Evolutionary conservation across 805 yeast genomes (phyloP), one percentile per base, ranked within the genome.

Genomic region (Yamadazyma scolyti): DNA sequence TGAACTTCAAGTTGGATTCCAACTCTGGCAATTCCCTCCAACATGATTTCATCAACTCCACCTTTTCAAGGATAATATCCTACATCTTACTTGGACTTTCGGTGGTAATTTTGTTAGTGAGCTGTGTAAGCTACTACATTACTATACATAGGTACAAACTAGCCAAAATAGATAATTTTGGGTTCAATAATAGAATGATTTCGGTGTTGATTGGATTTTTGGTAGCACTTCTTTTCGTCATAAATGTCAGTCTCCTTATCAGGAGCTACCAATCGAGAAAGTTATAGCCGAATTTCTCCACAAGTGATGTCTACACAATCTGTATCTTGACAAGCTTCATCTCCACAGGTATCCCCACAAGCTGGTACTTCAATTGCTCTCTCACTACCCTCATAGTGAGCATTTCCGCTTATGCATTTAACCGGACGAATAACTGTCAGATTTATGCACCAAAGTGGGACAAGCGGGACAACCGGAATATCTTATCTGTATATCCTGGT

Each of bases 1-100:
- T 73, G 5, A 66, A 73, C 40, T 71, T 67, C 47, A 55, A 65
- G 31, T 46, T 74, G 6, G 65, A 64, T 30, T 54, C 72, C 5
- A 62, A 61, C 27, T 52, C 71, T 5, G 42, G 51, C 2, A 13
- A 29, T 7, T 37, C 41, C 2, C 18, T 35, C 2, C 25, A 34
- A 16, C 27, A 28, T 5, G 24, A 26, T 5, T 28, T 30, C 5
- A 7, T 30, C 17, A 32, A 27, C 14, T 33, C 50, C 6, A 35
- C 36, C 5, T 59, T 47, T 32, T 55, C 61, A 1, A 45, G 44
- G 2, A 44, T 54, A 2, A 48, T 69, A 7, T 59, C 71, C 14
- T 60, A 50, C 34, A 28, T 63, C 11, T 55, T 65, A n/a, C 53
- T 64, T 9, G 50, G 47, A 1, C 42, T 72, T 25, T 57, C 75